phyloP scores from a whole-genome alignment of 352 stramenopile genomes.

The Globisporangium apiculatum region DNA sequence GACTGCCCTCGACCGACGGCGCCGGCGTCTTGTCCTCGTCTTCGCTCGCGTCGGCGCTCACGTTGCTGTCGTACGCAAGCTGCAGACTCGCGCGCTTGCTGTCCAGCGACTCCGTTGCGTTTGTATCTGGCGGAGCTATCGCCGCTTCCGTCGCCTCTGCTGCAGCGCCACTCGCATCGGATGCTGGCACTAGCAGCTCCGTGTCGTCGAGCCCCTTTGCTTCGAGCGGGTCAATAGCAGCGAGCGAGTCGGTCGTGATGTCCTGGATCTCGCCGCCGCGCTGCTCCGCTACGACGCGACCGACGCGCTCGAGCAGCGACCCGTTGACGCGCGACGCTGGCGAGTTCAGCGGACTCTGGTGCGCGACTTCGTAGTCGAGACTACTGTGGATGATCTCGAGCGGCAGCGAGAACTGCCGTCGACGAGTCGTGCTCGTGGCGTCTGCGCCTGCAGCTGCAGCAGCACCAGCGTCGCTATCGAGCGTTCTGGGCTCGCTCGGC shows the following conservation, averaged over 20 bases:
- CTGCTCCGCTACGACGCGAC: constrained; percentile 63
- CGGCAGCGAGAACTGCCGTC: constrained; percentile 23
- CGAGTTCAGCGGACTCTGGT: constrained; percentile 14
- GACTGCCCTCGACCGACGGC: constrained; percentile 5
- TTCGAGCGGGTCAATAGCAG: constrained; percentile 1
- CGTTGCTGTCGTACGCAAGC: constrained; percentile 5
- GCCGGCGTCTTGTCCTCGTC: constrained; percentile 8
- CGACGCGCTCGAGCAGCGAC: constrained; percentile 56
- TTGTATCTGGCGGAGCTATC: too few relatives aligned
- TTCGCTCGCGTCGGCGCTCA: constrained; percentile 3
- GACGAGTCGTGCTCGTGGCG: not conserved
- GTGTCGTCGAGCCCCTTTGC: constrained; percentile 10
- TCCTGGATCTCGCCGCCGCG: constrained; percentile 71
- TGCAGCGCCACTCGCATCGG: constrained; percentile 3
- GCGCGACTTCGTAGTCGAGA: constrained; percentile 25
- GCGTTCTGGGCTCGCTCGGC: not conserved
- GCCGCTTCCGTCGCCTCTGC: not conserved
- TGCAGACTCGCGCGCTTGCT: not conserved
- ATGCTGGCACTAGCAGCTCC: constrained; percentile 1
- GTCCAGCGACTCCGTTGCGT: too few relatives aligned
- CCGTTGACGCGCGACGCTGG: constrained; percentile 21
- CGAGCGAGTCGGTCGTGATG: constrained; percentile 47
- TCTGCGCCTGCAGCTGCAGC: not conserved
- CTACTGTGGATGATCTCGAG: constrained; percentile 34
- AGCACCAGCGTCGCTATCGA: not conserved